Conservation (phyloP, 192 early-diverging fungal genomes). For the Coemansia sp. region DNA sequence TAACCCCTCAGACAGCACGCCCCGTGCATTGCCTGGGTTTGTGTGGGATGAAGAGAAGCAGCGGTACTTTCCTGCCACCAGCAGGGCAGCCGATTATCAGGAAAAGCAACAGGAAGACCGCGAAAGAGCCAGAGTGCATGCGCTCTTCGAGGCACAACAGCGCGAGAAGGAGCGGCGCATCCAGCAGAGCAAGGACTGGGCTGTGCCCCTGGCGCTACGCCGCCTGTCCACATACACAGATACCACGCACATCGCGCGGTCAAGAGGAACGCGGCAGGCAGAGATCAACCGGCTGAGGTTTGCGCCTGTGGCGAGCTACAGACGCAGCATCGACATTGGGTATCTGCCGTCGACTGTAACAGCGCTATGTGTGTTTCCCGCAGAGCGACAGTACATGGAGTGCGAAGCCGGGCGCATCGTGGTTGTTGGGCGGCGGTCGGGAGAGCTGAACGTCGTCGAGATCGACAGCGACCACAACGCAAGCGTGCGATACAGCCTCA, state of each 20-base stretch:
- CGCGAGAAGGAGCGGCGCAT: not conserved
- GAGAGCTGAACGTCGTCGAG: not conserved
- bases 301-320: constrained; percentile 2
- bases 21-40: constrained; percentile 39
- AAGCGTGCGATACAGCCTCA: not conserved
- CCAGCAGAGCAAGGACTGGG: not conserved
- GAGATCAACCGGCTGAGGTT: constrained; percentile 10
- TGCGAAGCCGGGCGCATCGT: not conserved
- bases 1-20: not conserved
- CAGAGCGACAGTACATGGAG: not conserved
- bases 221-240: constrained; percentile 10
- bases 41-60: constrained; percentile 41
- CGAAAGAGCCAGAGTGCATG: constrained; percentile 9
- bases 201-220: constrained; percentile 18
- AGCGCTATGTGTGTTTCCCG: constrained; percentile 1
- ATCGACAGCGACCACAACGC: constrained; percentile 1
- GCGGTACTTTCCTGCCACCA: constrained; percentile 39
- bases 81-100: constrained; percentile 22
- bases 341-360: constrained; percentile 12
- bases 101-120: constrained; percentile 26
- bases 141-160: constrained; percentile 6
- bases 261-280: not conserved
- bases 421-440: constrained; percentile 3
- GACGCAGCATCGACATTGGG: not conserved
- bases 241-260: not conserved